A percentile compares a stretch with the other conserved stretches of the same genome.
phyloP scores from a whole-genome alignment of 2,329 filamentous ascomycete genomes.

The Drechslerella coelobrocha region DNA sequence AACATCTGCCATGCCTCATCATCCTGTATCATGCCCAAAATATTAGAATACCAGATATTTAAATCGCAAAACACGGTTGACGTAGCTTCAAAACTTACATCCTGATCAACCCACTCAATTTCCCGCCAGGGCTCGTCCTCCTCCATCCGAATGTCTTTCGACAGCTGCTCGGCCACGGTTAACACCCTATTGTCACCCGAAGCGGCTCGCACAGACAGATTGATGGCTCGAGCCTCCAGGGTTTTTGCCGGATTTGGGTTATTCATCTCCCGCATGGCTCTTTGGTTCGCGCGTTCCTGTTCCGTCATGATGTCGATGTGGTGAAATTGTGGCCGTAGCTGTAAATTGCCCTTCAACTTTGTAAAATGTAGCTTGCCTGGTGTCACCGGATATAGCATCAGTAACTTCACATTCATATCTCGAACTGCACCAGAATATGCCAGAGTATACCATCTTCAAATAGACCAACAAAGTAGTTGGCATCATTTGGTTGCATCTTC shows the following conservation, averaged over 20 bases:
- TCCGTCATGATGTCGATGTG: slow-evolving; percentile 87
- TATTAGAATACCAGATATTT: background rate
- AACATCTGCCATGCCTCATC: slow-evolving; percentile 49
- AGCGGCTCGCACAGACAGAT: slow-evolving; percentile 80
- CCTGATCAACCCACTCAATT: slow-evolving; percentile 81
- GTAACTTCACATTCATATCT: background rate
- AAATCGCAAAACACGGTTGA: background rate
- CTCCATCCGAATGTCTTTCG: slow-evolving; percentile 76
- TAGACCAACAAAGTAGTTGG: slow-evolving; percentile 90
- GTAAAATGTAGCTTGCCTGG: slow-evolving; percentile 85
- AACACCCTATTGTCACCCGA: slow-evolving; percentile 63
- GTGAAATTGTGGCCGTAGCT: slow-evolving; percentile 89
- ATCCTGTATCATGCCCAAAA: slow-evolving; percentile 12
- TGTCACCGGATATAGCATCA: slow-evolving; percentile 32
- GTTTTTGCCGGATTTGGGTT: slow-evolving; percentile 57
- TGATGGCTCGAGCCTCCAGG: slow-evolving; percentile 74
- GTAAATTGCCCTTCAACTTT: slow-evolving; percentile 79
- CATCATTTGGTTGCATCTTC: slow-evolving; percentile 72
- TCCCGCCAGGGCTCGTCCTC: slow-evolving; percentile 83
- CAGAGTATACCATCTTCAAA: slow-evolving; percentile 75
- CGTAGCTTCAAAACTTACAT: slow-evolving; percentile 58
- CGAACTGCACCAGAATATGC: slow-evolving; percentile 2
- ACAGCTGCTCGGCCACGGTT: slow-evolving; percentile 66
- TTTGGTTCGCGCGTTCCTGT: slow-evolving; percentile 65
- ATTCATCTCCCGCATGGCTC: slow-evolving; percentile 60